Evolutionary conservation across 2,329 filamentous ascomycete species (phyloP).

Genomic region (Phoma herbarum): DNA sequence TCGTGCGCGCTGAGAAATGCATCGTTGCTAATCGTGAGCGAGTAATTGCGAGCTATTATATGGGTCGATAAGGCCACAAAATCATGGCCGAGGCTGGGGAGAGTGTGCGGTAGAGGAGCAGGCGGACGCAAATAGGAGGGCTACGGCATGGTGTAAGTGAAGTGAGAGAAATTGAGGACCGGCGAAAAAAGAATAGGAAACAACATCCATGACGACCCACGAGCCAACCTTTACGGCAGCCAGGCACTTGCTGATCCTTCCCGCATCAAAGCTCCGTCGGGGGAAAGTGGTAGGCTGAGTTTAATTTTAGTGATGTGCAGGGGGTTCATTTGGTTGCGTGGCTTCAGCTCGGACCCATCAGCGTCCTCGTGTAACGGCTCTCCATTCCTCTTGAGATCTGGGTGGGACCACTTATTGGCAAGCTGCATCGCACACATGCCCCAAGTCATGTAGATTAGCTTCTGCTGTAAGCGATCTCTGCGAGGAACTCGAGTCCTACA

Average conservation of each 20-base stretch:
- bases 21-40: constrained; percentile 24
- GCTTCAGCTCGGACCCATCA: constrained; percentile 14
- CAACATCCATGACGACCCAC: constrained; percentile 16
- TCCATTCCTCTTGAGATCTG: constrained; percentile 10
- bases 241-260: constrained; percentile 22
- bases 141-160: constrained; percentile 20
- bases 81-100: constrained; percentile 11
- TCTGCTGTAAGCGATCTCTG: neutral
- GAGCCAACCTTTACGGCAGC: constrained; percentile 19
- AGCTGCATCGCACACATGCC: neutral
- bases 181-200: constrained; percentile 20
- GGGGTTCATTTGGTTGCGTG: constrained; percentile 18
- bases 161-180: constrained; percentile 13
- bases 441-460: neutral
- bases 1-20: constrained; percentile 35
- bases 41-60: constrained; percentile 7
- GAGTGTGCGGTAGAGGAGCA: neutral
- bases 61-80: constrained; percentile 14
- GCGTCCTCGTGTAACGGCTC: constrained; percentile 8
- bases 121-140: constrained; percentile 3
- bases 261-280: constrained; percentile 19
- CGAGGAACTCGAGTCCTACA: neutral
- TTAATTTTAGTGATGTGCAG: constrained; percentile 22
- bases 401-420: neutral
- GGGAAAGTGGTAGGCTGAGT: constrained; percentile 18